Percentiles rank a stretch among this genome's conserved stretches.
Evolutionary conservation across 148 eudicot species (phyloP).

Genomic region (Persicaria tinctoria): DNA sequence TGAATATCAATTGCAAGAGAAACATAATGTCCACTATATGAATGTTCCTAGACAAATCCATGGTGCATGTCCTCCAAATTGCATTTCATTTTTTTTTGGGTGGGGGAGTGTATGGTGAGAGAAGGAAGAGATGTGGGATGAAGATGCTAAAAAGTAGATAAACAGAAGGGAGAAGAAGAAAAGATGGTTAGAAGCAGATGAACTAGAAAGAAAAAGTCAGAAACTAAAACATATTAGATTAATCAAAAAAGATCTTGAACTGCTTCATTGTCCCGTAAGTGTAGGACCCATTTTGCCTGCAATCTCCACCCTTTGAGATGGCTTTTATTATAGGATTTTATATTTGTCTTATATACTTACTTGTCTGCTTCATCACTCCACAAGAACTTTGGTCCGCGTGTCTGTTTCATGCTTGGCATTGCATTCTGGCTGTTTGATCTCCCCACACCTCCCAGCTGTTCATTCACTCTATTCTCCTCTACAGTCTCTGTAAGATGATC

Average conservation of each 20-base stretch:
- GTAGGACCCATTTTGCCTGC: background rate
- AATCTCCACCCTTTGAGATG: background rate
- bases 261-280: background rate
- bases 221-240: background rate
- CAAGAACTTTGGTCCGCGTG: conserved; percentile 43
- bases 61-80: conserved; percentile 2
- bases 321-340: background rate
- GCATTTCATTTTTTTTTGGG: background rate
- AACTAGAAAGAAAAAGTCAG: background rate
- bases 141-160: background rate
- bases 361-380: conserved; percentile 91
- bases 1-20: background rate
- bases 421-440: conserved; percentile 41
- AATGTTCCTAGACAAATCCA: background rate
- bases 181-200: background rate
- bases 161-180: background rate
- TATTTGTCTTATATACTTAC: conserved; percentile 25
- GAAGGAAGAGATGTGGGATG: conserved; percentile 3
- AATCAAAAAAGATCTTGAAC: background rate
- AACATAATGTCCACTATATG: background rate
- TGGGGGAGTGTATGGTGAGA: background rate
- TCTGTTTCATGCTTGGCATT: conserved; percentile 41
- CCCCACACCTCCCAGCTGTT: conserved; percentile 28
- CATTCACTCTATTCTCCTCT: conserved; percentile 27
- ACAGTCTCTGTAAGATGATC: conserved; percentile 25